Conservation (phyloP, 2,329 filamentous ascomycete species). For the Botrytis tulipae region DNA sequence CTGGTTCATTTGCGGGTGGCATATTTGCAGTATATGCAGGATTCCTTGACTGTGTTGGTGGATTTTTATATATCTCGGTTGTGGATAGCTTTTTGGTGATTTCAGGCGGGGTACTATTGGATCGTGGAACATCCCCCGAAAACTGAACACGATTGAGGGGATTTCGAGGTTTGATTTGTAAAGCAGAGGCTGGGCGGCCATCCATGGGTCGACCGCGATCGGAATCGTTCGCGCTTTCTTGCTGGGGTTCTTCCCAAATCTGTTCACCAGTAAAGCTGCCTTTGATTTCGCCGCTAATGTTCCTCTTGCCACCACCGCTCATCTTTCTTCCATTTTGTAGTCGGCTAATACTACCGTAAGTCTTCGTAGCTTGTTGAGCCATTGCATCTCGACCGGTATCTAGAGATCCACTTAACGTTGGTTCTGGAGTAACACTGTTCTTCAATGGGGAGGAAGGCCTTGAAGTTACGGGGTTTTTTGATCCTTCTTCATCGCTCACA, state of each 20-base stretch:
- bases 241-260: conserved; percentile 85
- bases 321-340: conserved; percentile 24
- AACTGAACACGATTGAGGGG: conserved; percentile 62
- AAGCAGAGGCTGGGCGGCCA: conserved; percentile 43
- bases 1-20: conserved; percentile 37
- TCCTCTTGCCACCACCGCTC: conserved; percentile 48
- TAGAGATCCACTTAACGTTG: conserved; percentile 26
- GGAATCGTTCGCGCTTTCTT: conserved; percentile 32
- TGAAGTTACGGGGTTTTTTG: neutral
- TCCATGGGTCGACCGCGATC: conserved; percentile 31
- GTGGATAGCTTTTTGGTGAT: conserved; percentile 44
- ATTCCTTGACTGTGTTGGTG: conserved; percentile 78
- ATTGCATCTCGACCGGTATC: conserved; percentile 28
- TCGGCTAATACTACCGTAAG: conserved; percentile 32
- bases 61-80: conserved; percentile 80
- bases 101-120: conserved; percentile 46
- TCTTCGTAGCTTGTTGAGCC: conserved; percentile 24
- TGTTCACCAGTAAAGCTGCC: conserved; percentile 69
- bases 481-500: conserved; percentile 38
- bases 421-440: conserved; percentile 36
- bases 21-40: conserved; percentile 73
- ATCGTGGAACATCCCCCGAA: conserved; percentile 41
- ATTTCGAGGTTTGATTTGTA: conserved; percentile 62
- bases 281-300: conserved; percentile 66
- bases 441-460: conserved; percentile 36